phyloP scores from a whole-genome alignment of 306 rosid species.

The Cotoneaster glaucophyllus region DNA sequence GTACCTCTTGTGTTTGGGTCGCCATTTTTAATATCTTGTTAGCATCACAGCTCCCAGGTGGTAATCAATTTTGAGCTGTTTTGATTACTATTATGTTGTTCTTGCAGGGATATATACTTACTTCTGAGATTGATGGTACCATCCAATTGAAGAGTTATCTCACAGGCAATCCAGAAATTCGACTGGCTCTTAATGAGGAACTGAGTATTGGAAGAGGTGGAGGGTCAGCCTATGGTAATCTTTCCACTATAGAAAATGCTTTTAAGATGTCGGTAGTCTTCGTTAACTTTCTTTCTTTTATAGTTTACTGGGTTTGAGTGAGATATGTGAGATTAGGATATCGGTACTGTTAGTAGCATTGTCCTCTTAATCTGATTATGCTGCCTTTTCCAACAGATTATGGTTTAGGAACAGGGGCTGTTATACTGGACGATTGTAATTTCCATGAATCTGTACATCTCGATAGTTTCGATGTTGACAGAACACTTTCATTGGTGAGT shows the following conservation, averaged over 20 bases:
- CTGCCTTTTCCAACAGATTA: conserved; percentile 50
- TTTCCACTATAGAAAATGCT: neutral
- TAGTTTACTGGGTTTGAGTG: neutral
- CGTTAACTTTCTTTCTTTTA: neutral
- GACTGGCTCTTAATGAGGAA: conserved; percentile 87
- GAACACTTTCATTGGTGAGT: conserved; percentile 79
- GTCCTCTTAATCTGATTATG: conserved; percentile 6
- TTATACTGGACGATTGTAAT: conserved; percentile 85
- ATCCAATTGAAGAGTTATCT: conserved; percentile 98
- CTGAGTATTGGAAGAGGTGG: conserved; percentile 74
- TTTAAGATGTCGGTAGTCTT: neutral
- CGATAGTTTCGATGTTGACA: conserved; percentile 67
- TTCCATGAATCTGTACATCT: conserved; percentile 95
- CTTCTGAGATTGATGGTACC: conserved; percentile 96
- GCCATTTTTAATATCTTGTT: neutral
- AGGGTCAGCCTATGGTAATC: conserved; percentile 39
- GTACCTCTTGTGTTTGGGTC: conserved; percentile 11
- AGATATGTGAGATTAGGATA: neutral
- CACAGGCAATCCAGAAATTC: conserved; percentile 88
- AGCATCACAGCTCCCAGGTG: neutral
- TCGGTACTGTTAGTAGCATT: neutral
- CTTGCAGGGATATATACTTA: conserved; percentile 77
- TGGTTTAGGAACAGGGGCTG: conserved; percentile 52
- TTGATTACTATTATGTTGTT: conserved; percentile 19
- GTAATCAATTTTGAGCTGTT: conserved; percentile 10